phyloP scores from a whole-genome alignment of 2,329 filamentous ascomycete genomes.

The Fonsecaea erecta region DNA sequence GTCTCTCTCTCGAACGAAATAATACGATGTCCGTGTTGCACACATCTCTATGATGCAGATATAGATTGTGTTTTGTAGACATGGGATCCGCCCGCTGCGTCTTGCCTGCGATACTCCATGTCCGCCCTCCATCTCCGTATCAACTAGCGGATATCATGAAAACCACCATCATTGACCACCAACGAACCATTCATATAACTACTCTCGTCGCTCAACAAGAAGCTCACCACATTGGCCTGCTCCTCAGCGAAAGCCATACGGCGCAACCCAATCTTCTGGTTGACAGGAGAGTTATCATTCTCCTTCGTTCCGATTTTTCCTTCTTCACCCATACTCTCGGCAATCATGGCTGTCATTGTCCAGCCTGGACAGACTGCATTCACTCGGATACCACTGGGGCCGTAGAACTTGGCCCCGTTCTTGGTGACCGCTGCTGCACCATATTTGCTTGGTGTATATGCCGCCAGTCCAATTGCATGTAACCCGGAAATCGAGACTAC shows the following conservation, averaged over 20 bases:
- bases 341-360: constrained; percentile 31
- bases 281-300: constrained; percentile 22
- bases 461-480: constrained; percentile 23
- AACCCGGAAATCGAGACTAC: constrained; percentile 24
- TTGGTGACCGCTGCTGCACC: constrained; percentile 29
- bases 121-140: background rate
- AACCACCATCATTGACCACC: constrained; percentile 29
- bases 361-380: constrained; percentile 33
- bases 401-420: constrained; percentile 32
- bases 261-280: constrained; percentile 20
- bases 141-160: constrained; percentile 25
- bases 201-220: constrained; percentile 31
- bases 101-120: background rate
- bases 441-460: constrained; percentile 29
- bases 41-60: too few species aligned
- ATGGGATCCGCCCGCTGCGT: too few species aligned
- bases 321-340: constrained; percentile 26
- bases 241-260: constrained; percentile 31
- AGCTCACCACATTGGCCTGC: constrained; percentile 31
- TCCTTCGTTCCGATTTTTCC: constrained; percentile 28
- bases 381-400: constrained; percentile 25
- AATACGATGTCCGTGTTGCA: too few species aligned
- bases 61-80: too few species aligned
- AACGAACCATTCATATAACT: constrained; percentile 30
- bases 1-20: too few species aligned